Base-by-base conservation (phyloP, 2,329 filamentous ascomycete genomes). In the Cordyceps cateniannulata region DNA sequence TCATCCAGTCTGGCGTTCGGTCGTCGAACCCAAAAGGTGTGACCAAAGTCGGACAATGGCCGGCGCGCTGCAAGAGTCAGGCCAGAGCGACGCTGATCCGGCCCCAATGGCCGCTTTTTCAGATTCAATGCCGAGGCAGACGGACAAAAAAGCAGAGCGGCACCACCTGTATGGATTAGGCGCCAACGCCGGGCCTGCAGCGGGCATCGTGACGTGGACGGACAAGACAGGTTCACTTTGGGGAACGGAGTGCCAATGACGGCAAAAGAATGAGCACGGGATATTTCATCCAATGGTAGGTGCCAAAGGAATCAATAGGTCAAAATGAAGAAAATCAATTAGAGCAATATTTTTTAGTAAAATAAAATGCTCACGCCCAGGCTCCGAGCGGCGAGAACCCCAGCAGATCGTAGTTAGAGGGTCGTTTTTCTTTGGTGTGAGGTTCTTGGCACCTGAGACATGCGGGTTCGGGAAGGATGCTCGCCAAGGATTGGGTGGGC, bases 371-470 rank as follows among this genome's bases (percentile, higher is more conserved):
- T 45, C n/a, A 45, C n/a, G n/a, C n/a, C 42, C 5, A 44, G 40
- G 40, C n/a, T 44, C 40, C 20, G 42, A 45, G 42, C 42, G 16
- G n/a, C 42, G 16, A 42, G 32, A 35, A 35, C 40, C 20, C 42
- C 42, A n/a, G n/a, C 5, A n/a, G 42, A 45, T 45, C 42, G n/a
- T 45, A 2, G 32, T 45, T 12, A 8, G 48, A 25, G 18, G 25
- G 24, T 12, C 29, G 25, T n/a, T 32, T 53, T 24, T 6, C 16
- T 53, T 10, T 40, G 29, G 50, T 40, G 14, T 12, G 12, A 52
- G 50, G 35, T 53, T 53, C 50, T 38, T 53, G 50, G 32, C 50
- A 38, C 29, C 50, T 38, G 50, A 53, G 50, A 50, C 48, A 32
- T 50, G 48, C 47, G 47, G 47, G 48, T 48, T 48, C 14, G 45